These are phyloP conservation scores for Xylaria intraflava DNA, from an alignment of 495 filamentous ascomycete species.

Conservation along the genomic window DNA sequence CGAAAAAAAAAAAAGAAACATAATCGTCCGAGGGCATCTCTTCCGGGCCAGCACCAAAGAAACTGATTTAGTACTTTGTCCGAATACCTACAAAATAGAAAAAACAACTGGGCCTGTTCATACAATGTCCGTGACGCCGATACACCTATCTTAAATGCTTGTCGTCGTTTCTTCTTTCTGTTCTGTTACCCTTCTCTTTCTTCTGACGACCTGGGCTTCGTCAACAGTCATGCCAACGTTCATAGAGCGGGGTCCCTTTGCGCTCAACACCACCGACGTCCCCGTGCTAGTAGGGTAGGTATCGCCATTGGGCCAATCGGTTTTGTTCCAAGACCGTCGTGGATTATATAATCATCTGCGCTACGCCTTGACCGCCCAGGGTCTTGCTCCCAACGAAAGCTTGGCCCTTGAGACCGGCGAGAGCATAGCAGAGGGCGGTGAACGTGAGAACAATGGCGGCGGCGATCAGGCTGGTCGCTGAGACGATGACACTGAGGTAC, in stretches of 20 bases:
- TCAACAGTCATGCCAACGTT: neutral
- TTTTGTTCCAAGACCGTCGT: neutral
- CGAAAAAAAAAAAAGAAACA: slow-evolving; percentile 1
- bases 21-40: slow-evolving; percentile 1
- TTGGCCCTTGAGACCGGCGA: slow-evolving; percentile 85
- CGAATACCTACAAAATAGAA: slow-evolving; percentile 2
- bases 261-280: neutral
- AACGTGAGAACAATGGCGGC: slow-evolving; percentile 75
- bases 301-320: neutral
- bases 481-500: slow-evolving; percentile 64
- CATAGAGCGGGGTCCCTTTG: neutral
- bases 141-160: slow-evolving; percentile 13
- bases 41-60: slow-evolving; percentile 2
- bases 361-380: slow-evolving; percentile 85
- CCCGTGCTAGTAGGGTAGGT: neutral
- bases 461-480: slow-evolving; percentile 68
- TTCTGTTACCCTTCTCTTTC: neutral
- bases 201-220: neutral
- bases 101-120: slow-evolving; percentile 10
- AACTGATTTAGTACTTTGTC: slow-evolving; percentile 5
- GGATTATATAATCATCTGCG: slow-evolving; percentile 93
- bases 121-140: slow-evolving; percentile 16
- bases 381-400: slow-evolving; percentile 97
- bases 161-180: slow-evolving; percentile 1
- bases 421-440: slow-evolving; percentile 71